Percentiles rank a stretch among this genome's conserved stretches.
These are phyloP conservation scores for Umbelopsis ramanniana DNA, from an alignment of 192 early-diverging fungal genomes.

Conservation along the genomic window DNA sequence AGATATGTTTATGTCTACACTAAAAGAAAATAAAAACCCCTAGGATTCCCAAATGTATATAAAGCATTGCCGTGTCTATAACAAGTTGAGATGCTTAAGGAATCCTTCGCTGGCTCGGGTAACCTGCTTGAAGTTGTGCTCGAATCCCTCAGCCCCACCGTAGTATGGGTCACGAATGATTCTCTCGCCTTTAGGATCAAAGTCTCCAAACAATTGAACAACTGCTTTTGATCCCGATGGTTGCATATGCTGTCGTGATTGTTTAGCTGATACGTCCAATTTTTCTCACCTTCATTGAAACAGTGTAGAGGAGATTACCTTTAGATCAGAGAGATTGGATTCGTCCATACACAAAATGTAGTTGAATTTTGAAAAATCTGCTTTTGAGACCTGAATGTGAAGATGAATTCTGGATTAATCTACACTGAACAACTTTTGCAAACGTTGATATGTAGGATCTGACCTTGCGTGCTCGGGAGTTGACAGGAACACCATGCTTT, in stretches of 20 bases:
- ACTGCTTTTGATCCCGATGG: constrained; percentile 37
- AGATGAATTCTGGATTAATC: not conserved
- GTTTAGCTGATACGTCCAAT: not conserved
- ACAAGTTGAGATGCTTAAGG: constrained; percentile 51
- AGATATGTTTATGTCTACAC: not conserved
- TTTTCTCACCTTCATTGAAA: not conserved
- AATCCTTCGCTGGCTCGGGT: constrained; percentile 71
- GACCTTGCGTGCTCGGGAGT: constrained; percentile 76
- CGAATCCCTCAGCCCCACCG: constrained; percentile 74
- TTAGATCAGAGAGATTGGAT: constrained; percentile 69
- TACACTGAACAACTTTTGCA: too few relatives aligned
- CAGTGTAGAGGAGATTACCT: constrained; percentile 24
- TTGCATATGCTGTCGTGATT: constrained; percentile 10
- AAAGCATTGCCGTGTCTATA: constrained; percentile 5
- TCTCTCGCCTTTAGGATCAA: constrained; percentile 70
- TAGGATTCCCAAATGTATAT: not conserved
- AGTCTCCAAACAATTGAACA: constrained; percentile 79
- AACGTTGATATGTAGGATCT: not conserved
- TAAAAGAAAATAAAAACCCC: not conserved
- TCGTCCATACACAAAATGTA: constrained; percentile 94
- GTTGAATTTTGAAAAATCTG: constrained; percentile 77
- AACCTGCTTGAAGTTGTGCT: constrained; percentile 78
- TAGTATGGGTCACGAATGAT: constrained; percentile 83
- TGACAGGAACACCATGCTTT: constrained; percentile 73
- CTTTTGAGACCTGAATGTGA: constrained; percentile 34